Evolutionary conservation across 352 stramenopile species (phyloP).

Genomic region (Phytophthora melonis): DNA sequence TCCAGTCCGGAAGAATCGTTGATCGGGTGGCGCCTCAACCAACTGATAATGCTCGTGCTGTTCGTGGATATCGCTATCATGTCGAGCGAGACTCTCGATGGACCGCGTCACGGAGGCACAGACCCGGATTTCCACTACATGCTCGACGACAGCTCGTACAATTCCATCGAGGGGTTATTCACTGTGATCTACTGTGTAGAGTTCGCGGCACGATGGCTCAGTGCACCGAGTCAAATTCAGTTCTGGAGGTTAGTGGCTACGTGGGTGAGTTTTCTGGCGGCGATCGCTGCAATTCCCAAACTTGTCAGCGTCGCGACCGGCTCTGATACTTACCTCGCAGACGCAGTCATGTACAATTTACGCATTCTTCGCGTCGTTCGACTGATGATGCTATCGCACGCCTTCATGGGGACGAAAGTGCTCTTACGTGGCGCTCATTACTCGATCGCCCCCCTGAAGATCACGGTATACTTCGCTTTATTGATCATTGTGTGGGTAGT

Average conservation of each 20-base stretch:
- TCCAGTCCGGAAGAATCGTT: slow-evolving; percentile 43
- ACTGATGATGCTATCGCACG: slow-evolving; percentile 37
- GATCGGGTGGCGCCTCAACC: slow-evolving; percentile 44
- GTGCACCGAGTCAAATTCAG: slow-evolving; percentile 25
- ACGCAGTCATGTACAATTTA: slow-evolving; percentile 33
- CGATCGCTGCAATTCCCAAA: slow-evolving; percentile 38
- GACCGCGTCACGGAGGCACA: slow-evolving; percentile 41
- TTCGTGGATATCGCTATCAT: slow-evolving; percentile 47
- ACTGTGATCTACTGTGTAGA: slow-evolving; percentile 52
- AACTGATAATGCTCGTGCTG: slow-evolving; percentile 37
- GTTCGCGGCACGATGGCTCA: slow-evolving; percentile 35
- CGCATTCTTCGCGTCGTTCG: slow-evolving; percentile 44
- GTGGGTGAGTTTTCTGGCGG: slow-evolving; percentile 38
- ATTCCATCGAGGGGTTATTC: slow-evolving; percentile 34
- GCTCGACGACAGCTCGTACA: slow-evolving; percentile 19
- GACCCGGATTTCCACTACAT: slow-evolving; percentile 55
- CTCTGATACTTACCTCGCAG: slow-evolving; percentile 1
- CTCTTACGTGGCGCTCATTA: slow-evolving; percentile 37
- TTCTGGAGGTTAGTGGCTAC: slow-evolving; percentile 40
- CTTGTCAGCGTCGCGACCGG: slow-evolving; percentile 1
- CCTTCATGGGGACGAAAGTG: slow-evolving; percentile 52
- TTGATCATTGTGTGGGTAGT: no score
- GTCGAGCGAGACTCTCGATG: slow-evolving; percentile 51
- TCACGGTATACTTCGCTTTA: slow-evolving; percentile 31
- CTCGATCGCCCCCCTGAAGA: slow-evolving; percentile 49